A percentile compares a stretch with the other conserved stretches of the same genome.
Conservation (phyloP, 2,329 filamentous ascomycete genomes). For the Beauveria sp. region DNA sequence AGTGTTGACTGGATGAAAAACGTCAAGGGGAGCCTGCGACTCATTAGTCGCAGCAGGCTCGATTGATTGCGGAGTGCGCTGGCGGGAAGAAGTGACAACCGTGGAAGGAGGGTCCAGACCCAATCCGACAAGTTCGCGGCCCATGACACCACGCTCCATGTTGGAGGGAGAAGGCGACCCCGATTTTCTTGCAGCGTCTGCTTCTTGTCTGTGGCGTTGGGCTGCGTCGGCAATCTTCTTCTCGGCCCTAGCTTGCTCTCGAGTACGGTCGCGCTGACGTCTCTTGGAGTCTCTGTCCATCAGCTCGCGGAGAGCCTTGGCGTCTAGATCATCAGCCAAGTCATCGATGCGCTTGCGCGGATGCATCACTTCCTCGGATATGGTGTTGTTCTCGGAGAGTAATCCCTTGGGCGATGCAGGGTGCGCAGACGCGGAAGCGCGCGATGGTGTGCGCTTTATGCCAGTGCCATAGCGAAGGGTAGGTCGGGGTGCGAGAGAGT, state of each 20-base stretch:
- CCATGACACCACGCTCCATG: constrained; percentile 52
- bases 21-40: constrained; percentile 17
- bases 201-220: constrained; percentile 56
- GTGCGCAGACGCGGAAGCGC: constrained; percentile 38
- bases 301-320: constrained; percentile 74
- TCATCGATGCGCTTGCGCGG: constrained; percentile 58
- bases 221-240: constrained; percentile 57
- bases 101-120: constrained; percentile 49
- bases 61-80: constrained; percentile 23
- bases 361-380: constrained; percentile 53
- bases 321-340: constrained; percentile 78
- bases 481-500: constrained; percentile 77
- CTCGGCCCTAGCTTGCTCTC: constrained; percentile 60
- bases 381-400: constrained; percentile 41
- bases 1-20: constrained; percentile 25
- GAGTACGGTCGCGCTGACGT: constrained; percentile 62
- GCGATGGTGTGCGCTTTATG: constrained; percentile 46
- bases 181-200: constrained; percentile 44
- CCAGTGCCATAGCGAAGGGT: constrained; percentile 68
- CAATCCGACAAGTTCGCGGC: constrained; percentile 49
- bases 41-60: constrained; percentile 19
- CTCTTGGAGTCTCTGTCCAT: constrained; percentile 85
- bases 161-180: constrained; percentile 47
- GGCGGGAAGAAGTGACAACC: constrained; percentile 48
- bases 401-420: constrained; percentile 45